A percentile compares a stretch with the other conserved stretches of the same genome.
Conservation (phyloP, 768 basidiomycete genomes). For the Tubosaeta sp. region DNA sequence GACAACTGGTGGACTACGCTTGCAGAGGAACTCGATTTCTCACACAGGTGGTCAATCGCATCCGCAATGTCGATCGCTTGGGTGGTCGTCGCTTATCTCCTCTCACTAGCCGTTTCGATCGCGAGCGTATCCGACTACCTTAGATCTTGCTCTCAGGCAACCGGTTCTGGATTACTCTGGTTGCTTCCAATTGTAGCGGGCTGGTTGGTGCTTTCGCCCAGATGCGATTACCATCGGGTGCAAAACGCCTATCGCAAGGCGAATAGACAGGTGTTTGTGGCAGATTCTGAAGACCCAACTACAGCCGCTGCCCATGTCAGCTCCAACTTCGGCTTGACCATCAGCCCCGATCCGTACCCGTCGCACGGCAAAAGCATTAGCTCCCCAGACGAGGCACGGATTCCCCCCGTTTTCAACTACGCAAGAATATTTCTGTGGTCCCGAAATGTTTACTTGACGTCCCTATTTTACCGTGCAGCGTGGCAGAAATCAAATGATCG, state of each 20-base stretch:
- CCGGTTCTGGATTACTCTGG: slow-evolving; percentile 43
- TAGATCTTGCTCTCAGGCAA: slow-evolving; percentile 20
- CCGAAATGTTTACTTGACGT: slow-evolving; percentile 12
- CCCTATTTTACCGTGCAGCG: slow-evolving; percentile 16
- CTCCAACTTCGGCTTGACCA: slow-evolving; percentile 13
- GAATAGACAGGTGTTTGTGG: slow-evolving; percentile 5
- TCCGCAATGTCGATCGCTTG: slow-evolving; percentile 38
- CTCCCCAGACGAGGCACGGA: slow-evolving; percentile 24
- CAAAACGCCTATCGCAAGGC: slow-evolving; percentile 13
- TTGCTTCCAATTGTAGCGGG: slow-evolving; percentile 38
- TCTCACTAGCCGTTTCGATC: slow-evolving; percentile 13
- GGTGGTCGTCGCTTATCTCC: slow-evolving; percentile 41
- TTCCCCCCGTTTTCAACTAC: slow-evolving; percentile 24
- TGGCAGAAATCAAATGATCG: slow-evolving; percentile 3
- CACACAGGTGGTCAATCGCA: slow-evolving; percentile 38
- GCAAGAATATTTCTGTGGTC: slow-evolving; percentile 21
- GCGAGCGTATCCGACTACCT: slow-evolving; percentile 9
- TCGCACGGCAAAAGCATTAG: neutral
- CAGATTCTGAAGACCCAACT: neutral
- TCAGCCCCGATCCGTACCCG: slow-evolving; percentile 8
- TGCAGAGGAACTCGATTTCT: slow-evolving; percentile 31
- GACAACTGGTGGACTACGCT: slow-evolving; percentile 38
- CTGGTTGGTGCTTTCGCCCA: slow-evolving; percentile 39
- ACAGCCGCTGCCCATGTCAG: neutral
- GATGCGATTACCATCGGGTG: slow-evolving; percentile 34